phyloP scores from a whole-genome alignment of 352 stramenopile species.

The Phytophthora megakarya region DNA sequence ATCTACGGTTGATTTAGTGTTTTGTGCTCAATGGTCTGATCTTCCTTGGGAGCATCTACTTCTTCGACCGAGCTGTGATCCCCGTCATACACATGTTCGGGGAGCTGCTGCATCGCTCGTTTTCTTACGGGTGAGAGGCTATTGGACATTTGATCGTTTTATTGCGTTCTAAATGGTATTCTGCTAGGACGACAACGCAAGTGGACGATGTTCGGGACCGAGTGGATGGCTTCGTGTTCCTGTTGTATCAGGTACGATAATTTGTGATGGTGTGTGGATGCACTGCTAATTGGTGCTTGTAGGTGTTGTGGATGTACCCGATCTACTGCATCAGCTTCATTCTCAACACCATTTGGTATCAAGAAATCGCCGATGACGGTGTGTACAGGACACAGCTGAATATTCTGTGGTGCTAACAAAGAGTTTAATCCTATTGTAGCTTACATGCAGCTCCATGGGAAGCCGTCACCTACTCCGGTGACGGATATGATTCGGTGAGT shows the following conservation, averaged over 20 bases:
- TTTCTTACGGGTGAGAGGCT: conserved; percentile 57
- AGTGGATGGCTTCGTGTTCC: conserved; percentile 84
- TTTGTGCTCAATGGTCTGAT: conserved; percentile 91
- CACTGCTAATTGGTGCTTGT: neutral
- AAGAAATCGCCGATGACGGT: conserved; percentile 91
- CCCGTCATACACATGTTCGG: conserved; percentile 89
- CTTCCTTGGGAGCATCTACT: conserved; percentile 90
- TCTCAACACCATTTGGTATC: conserved; percentile 92
- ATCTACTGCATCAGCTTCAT: conserved; percentile 94
- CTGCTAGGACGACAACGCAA: conserved; percentile 46
- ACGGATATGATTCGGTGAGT: conserved; percentile 87
- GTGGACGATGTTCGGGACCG: conserved; percentile 77
- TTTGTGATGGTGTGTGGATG: conserved; percentile 2
- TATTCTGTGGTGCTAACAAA: neutral
- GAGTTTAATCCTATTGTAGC: conserved; percentile 33
- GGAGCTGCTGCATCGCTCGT: conserved; percentile 73
- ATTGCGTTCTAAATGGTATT: neutral
- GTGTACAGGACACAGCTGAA: neutral
- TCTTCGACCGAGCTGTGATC: conserved; percentile 85
- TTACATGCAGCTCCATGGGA: conserved; percentile 82
- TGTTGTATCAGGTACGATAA: conserved; percentile 76
- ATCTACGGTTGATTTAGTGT: conserved; percentile 42
- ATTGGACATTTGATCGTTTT: neutral
- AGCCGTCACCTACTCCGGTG: conserved; percentile 74
- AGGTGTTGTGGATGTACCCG: conserved; percentile 90